Conservation (phyloP, 2,329 filamentous ascomycete genomes). For the Truncatella angustata region DNA sequence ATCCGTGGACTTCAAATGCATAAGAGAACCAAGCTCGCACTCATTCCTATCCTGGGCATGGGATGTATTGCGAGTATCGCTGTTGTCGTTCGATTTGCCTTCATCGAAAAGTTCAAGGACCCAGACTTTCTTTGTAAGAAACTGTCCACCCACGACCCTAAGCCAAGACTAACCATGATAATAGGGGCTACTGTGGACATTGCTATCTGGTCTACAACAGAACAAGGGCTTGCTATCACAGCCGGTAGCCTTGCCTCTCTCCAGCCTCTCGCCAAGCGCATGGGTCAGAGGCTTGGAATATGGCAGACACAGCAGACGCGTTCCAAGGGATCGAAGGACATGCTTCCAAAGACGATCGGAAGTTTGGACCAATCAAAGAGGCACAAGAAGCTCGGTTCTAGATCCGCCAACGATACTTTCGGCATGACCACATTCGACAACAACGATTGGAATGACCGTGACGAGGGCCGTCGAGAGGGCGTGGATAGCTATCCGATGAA, state of each 20-base stretch:
- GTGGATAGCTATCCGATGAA: background rate
- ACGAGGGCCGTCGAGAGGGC: background rate
- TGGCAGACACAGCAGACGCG: background rate
- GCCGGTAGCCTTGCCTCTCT: constrained; percentile 47
- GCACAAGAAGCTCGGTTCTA: constrained; percentile 6
- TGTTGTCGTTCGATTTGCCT: constrained; percentile 40
- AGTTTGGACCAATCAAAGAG: background rate
- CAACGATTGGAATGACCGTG: background rate
- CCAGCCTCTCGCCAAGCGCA: constrained; percentile 37
- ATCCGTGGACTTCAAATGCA: constrained; percentile 49
- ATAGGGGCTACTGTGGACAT: constrained; percentile 39
- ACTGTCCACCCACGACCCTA: background rate
- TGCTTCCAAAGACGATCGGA: background rate
- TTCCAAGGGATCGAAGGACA: background rate
- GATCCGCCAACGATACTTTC: constrained; percentile 4
- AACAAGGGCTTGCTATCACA: constrained; percentile 46
- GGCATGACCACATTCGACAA: constrained; percentile 6
- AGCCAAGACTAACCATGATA: background rate
- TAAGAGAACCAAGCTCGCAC: constrained; percentile 39
- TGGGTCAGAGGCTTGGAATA: constrained; percentile 24
- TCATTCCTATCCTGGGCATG: constrained; percentile 46
- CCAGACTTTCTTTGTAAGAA: constrained; percentile 42
- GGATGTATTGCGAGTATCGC: constrained; percentile 46
- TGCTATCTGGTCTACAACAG: constrained; percentile 48
- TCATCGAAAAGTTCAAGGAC: constrained; percentile 34